Base-by-base conservation (phyloP, 2,329 filamentous ascomycete genomes). In the Dendryphion nanum region DNA sequence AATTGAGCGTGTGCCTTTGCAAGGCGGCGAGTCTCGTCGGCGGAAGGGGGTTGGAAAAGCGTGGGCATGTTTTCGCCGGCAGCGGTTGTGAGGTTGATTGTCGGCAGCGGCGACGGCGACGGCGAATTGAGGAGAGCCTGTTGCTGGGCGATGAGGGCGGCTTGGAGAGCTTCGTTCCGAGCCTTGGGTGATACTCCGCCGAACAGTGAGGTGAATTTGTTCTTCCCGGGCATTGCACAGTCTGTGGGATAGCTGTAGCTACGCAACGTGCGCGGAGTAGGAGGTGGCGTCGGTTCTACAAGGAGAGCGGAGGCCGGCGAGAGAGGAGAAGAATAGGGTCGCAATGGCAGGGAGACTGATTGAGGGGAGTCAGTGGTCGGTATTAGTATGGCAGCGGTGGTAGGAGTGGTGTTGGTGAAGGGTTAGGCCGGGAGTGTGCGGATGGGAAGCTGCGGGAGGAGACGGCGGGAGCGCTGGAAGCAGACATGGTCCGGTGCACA, bases 11-110 rank as follows among this genome's bases (percentile, higher is more conserved):
- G 87, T 55, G 84, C 79, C 61, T 82, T 84, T 41, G 83, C 83
- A 64, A 89, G 78, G 46, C 80, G 80, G 44, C 83, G 82, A 32
- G 83, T 78, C 69, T 97, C 90, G 60, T 85, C 85, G n/a, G 83
- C 84, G 6, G 88, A 86, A 40, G 87, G 86, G 19, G 93, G 89
- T 59, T 91, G 82, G 69, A 95, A 96, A 35, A 97, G 81, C 6
- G 82, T 95, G 55, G 78, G 83, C 63, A 82, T 79, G 68, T 75
- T 93, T 54, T 87, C 86, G 47, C 81, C 85, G 19, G 82, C 86
- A 34, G 88, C 88, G 29, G 89, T 89, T 10, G 91, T 95, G 40
- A 97, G 77, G 29, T 89, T 95, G 59, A 97, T 96, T 37, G 85
- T 91, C 26, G 91, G 91, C 55, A 96, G 74, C 48, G 81, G 77